Base-by-base conservation (phyloP, 345 rosid species). In the Salix viminalis region DNA sequence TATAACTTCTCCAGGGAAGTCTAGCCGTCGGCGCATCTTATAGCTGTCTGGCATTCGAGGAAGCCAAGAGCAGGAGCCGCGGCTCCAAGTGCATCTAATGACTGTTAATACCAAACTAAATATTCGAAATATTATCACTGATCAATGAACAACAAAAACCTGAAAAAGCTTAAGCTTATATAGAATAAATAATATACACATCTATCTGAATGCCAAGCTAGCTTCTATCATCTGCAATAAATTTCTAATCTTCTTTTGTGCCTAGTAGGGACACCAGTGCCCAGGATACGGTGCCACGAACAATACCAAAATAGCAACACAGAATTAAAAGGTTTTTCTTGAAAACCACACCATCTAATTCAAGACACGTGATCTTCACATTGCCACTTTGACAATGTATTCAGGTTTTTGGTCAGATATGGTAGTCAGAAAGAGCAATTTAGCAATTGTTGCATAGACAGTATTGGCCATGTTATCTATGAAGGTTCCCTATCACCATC, bases 401-500 rank as follows among this genome's bases (percentile, higher is more conserved):
- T 44, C 52, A n/a, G 44, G 56, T 61, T 14, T 74, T 46, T 14
- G 16, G 16, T 46, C 50, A 18, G 48, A 52, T 26, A 70, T 56
- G 52, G 26, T 9, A 64, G 71, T 60, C 77, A 70, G 74, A 41
- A 41, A 50, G 75, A 67, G 71, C 71, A 83, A 78, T 84, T 75
- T 71, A 69, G 82, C 73, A 83, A 69, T 76, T 79, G 77, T 74
- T 82, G 79, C 77, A 66, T 30, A 36, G 66, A 76, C 73, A 72
- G 76, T 76, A 75, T 75, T 74, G 79, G 66, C 65, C 83, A 81
- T 50, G 79, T 54, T 26, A 74, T 65, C 86, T 87, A 87, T 42
- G 82, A 84, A 15, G 74, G 71, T 80, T 81, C 82, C 79, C 83
- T 75, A 77, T 83, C 85, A 37, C 85, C 80, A 80, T 80, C 89